Conservation (phyloP, 2,329 filamentous ascomycete genomes). For the Penicillium nordicum region DNA sequence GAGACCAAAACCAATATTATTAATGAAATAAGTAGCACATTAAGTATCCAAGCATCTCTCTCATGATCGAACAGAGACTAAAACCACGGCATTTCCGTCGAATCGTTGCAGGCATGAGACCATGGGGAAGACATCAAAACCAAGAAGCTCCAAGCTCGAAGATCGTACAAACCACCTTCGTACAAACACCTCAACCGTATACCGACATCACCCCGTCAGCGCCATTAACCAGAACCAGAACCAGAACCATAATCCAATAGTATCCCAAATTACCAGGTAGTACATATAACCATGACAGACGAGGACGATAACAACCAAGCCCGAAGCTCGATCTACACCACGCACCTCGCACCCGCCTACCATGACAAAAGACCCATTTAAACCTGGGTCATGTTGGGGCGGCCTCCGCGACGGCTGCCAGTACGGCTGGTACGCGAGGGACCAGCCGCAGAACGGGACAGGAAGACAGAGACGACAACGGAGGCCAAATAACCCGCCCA, state of each 20-base stretch:
- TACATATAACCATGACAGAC: neutral
- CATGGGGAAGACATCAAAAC: neutral
- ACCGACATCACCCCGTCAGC: neutral
- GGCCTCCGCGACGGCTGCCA: constrained; percentile 32
- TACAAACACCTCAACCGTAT: neutral
- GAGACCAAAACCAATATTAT: constrained; percentile 4
- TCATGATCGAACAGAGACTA: neutral
- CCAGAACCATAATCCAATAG: neutral
- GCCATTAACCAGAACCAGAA: constrained; percentile 1
- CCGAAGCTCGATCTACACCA: neutral
- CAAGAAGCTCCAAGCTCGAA: neutral
- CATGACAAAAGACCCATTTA: constrained; percentile 22
- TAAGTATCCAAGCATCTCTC: neutral
- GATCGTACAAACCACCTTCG: neutral
- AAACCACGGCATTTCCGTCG: neutral
- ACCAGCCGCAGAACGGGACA: constrained; percentile 31
- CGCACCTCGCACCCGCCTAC: neutral
- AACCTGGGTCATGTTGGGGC: constrained; percentile 46
- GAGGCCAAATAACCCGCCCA: constrained; percentile 46
- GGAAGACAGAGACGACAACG: constrained; percentile 40
- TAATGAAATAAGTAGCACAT: constrained; percentile 6
- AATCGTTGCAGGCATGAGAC: constrained; percentile 1
- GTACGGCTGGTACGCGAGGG: constrained; percentile 33
- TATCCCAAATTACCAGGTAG: constrained; percentile 3
- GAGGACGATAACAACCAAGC: neutral